A percentile compares a stretch with the other conserved stretches of the same genome.
These are phyloP conservation scores for Hypoxylon sp. DNA, from an alignment of 2,329 filamentous ascomycete species.

Conservation along the genomic window DNA sequence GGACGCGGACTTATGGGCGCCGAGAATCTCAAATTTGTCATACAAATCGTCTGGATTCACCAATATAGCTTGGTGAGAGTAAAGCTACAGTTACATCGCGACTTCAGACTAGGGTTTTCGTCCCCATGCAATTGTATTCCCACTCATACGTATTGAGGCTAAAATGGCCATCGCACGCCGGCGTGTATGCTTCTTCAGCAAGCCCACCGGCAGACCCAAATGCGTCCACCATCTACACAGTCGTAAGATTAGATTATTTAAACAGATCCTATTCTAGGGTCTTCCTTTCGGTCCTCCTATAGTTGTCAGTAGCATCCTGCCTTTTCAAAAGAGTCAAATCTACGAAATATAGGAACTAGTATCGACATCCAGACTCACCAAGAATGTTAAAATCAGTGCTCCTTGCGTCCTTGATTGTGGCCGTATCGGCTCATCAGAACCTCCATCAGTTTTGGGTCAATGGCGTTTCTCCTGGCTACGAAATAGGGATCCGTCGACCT, in stretches of 20 bases:
- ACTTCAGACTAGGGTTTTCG: slow-evolving; percentile 9
- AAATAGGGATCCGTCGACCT: slow-evolving; percentile 53
- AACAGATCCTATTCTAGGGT: too few species aligned
- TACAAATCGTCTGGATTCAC: slow-evolving; percentile 11
- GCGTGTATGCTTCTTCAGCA: neutral
- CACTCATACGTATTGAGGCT: slow-evolving; percentile 34
- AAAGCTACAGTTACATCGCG: slow-evolving; percentile 13
- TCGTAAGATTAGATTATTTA: too few species aligned
- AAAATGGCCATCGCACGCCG: slow-evolving; percentile 15
- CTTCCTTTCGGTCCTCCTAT: neutral
- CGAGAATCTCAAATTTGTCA: slow-evolving; percentile 20
- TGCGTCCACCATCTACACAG: neutral
- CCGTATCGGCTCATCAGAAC: slow-evolving; percentile 58
- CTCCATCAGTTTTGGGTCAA: slow-evolving; percentile 61
- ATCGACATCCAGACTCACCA: slow-evolving; percentile 14
- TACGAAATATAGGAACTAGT: neutral
- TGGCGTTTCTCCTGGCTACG: slow-evolving; percentile 55
- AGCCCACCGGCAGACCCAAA: slow-evolving; percentile 1
- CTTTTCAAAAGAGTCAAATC: neutral
- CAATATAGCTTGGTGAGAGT: neutral
- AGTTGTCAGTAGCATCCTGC: neutral
- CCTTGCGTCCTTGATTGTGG: slow-evolving; percentile 47
- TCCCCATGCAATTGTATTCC: slow-evolving; percentile 24
- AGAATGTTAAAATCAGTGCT: slow-evolving; percentile 51
- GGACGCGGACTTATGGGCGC: slow-evolving; percentile 4